Conservation (phyloP, 164 flowering plant species). For the Piper betle region DNA sequence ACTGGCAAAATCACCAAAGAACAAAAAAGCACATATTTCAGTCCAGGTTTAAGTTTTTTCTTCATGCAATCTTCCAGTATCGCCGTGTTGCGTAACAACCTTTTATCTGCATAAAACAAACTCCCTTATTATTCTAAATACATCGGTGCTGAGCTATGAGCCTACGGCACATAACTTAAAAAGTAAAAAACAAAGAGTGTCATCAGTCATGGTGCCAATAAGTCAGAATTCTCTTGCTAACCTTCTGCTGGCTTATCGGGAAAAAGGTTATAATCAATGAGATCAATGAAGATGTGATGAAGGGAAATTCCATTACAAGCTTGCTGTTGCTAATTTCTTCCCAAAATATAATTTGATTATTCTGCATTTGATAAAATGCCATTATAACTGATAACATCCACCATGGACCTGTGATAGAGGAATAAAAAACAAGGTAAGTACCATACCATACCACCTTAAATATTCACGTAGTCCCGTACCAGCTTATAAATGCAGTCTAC, state of each 20-base stretch:
- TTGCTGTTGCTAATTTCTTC: neutral
- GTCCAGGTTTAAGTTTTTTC: no score
- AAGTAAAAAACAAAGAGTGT: neutral
- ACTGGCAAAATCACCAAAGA: no score
- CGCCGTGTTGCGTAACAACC: no score
- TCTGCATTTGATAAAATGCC: neutral
- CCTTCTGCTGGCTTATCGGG: neutral
- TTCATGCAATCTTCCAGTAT: no score
- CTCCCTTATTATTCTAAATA: no score
- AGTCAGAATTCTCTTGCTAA: neutral
- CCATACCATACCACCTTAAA: neutral
- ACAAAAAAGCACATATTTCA: no score
- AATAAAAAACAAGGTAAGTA: neutral
- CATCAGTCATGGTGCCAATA: neutral
- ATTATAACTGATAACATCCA: neutral
- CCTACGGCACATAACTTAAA: no score
- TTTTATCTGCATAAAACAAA: no score
- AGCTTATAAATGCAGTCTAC: slow-evolving; percentile 39
- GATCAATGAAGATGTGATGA: neutral
- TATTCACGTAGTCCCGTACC: neutral
- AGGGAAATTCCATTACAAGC: neutral
- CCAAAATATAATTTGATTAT: neutral
- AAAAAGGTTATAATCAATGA: neutral
- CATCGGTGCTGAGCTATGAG: no score
- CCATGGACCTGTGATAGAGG: neutral